phyloP scores from a whole-genome alignment of 2,329 filamentous ascomycete species.

The Ceratocystis colombiana region DNA sequence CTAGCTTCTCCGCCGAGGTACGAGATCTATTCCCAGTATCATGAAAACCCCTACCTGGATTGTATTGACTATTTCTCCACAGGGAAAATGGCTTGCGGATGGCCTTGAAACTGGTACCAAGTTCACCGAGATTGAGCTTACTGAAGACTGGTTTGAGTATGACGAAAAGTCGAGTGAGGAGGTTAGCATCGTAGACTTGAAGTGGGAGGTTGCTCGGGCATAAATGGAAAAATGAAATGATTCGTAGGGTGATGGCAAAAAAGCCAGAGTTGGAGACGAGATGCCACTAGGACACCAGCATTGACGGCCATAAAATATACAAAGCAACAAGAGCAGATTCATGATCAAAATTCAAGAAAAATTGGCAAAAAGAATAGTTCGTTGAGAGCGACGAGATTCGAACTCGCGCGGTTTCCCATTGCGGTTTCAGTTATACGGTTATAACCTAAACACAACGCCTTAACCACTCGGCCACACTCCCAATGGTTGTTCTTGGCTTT shows the following conservation, averaged over 20 bases:
- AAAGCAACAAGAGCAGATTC: neutral
- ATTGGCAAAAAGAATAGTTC: slow-evolving; percentile 26
- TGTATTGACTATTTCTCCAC: neutral
- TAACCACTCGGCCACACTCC: slow-evolving; percentile 47
- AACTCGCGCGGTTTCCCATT: slow-evolving; percentile 42
- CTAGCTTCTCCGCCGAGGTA: slow-evolving; percentile 82
- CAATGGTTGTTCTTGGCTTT: slow-evolving; percentile 25
- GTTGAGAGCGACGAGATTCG: slow-evolving; percentile 42
- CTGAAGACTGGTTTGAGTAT: slow-evolving; percentile 96
- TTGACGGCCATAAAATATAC: neutral
- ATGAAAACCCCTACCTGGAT: slow-evolving; percentile 3
- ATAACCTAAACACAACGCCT: slow-evolving; percentile 46
- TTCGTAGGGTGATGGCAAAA: slow-evolving; percentile 15
- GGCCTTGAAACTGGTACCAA: slow-evolving; percentile 71
- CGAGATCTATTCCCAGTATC: slow-evolving; percentile 22
- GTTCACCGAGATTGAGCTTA: slow-evolving; percentile 71
- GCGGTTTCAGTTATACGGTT: slow-evolving; percentile 32
- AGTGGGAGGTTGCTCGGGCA: slow-evolving; percentile 71
- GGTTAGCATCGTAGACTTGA: slow-evolving; percentile 81
- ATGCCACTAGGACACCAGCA: neutral
- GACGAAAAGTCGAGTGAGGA: slow-evolving; percentile 89
- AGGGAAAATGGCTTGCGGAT: slow-evolving; percentile 86
- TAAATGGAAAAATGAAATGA: slow-evolving; percentile 32
- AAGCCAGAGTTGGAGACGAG: neutral
- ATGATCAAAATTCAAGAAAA: neutral